Base-by-base conservation (phyloP, 495 filamentous ascomycete genomes). In the Hypoxylon trugodes region DNA sequence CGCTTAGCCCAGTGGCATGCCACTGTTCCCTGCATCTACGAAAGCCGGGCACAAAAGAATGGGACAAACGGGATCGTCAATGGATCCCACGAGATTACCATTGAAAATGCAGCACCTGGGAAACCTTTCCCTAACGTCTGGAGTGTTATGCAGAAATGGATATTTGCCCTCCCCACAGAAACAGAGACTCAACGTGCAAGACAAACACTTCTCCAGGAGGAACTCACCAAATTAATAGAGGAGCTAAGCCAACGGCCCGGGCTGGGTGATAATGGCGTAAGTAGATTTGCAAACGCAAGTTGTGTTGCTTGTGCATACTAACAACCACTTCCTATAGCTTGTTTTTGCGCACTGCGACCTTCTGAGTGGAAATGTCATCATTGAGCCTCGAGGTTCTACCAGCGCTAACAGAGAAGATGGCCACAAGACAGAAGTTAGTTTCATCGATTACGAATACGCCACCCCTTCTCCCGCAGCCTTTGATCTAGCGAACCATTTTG, bases 401-500 rank as follows among this genome's bases (percentile, higher is more conserved):
- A n/a, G 53, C 30, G 26, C 25, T 21, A 59, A 46, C 16, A 67
- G 74, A 26, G 79, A 43, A 40, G 50, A 22, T 32, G 21, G 32
- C 13, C 47, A 9, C 10, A 57, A 62, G 69, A 82, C 59, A 68
- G 78, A 52, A 5, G 91, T 98, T 41, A 86, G 86, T 70, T 98
- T 99, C 73, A 98, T 99, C 69, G 95, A 99, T 76, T 99, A 98
- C 78, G 95, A 99, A 77, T 96, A 95, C 72, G 92, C 94, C 6
- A 93, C 91, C 0, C 92, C 96, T 1, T 93, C 93, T 6, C 95
- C 96, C 0, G 91, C 93, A 10, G 92, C 95, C n/a, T 99, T 99
- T 74, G 95, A 99, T 73, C 86, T 99, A 54, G 89, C 95, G n/a
- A 99, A 99, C 81, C 95, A 99, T 81, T 94, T 99, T 72, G 92